Evolutionary conservation across 2,329 filamentous ascomycete genomes (phyloP).

Genomic region (Alternaria solani): DNA sequence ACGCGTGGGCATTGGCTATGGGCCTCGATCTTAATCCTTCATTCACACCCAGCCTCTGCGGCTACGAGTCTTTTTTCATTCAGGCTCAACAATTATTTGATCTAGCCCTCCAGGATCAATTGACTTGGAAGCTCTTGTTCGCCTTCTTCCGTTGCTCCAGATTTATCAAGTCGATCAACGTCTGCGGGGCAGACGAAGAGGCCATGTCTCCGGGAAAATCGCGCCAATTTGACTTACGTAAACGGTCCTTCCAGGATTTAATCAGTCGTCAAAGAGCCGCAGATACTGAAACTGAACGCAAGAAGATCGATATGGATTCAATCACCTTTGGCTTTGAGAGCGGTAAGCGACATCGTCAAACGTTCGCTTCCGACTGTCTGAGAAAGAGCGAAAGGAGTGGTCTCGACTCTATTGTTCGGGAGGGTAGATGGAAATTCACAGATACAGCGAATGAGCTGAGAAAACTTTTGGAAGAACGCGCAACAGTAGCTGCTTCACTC

Average conservation of each 20-base stretch:
- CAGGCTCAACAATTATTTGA: slow-evolving; percentile 15
- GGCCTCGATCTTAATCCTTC: slow-evolving; percentile 16
- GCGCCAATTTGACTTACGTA: slow-evolving; percentile 15
- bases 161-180: slow-evolving; percentile 7
- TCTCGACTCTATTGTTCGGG: background rate
- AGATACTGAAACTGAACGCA: background rate
- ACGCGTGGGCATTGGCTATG: slow-evolving; percentile 31
- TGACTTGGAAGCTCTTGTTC: slow-evolving; percentile 23
- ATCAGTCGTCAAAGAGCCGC: background rate
- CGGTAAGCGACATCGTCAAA: background rate
- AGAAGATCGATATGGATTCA: background rate
- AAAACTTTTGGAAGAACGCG: background rate
- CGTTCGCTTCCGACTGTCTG: background rate
- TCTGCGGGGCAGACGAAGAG: background rate
- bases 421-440: background rate
- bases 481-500: background rate
- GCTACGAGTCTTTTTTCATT: slow-evolving; percentile 10
- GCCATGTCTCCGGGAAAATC: background rate
- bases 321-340: background rate
- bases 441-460: background rate
- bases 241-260: background rate
- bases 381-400: background rate
- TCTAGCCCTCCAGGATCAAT: background rate
- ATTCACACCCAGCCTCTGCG: slow-evolving; percentile 5
- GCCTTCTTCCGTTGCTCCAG: slow-evolving; percentile 16